Evolutionary conservation across 73 alveolate genomes (phyloP), one percentile per base, ranked within the genome.

Genomic region (Strombidium stylifer): DNA sequence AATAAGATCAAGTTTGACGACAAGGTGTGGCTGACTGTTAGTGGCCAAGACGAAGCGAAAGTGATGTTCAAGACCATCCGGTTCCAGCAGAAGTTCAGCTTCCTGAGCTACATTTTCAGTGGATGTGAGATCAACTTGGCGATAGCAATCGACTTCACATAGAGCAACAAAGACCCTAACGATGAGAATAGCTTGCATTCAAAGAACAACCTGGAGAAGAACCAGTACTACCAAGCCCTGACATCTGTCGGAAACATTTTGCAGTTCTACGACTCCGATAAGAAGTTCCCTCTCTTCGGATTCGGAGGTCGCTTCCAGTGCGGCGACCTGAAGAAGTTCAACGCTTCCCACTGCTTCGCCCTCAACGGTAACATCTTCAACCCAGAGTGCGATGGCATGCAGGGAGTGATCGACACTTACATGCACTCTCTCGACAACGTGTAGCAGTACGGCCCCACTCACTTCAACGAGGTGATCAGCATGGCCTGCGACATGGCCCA

Each of bases 401-500:
- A 83, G 19, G 97, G 90, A 23, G 86, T 96, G 1, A 77, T 93
- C 2, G 80, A 87, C 36, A 73, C 67, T 19, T 96, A 96, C 73
- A 74, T 82, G 62, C 54, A 85, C 59, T 83, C 92, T 14, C 26
- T 94, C 34, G 31, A 26, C 16, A 52, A 50, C 1, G 79, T 93
- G 0, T 27, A 55, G 0, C 74, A 91, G 27, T 91, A 87, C 74
- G 99, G 99, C 0, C 99, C 99, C 2, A 93, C 99, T 0, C 53
- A 73, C 60, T 95, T 95, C 70, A 34, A 62, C 21, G 59, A 53
- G 4, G 50, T 67, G 24, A 15, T 78, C 10, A 68, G 46, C 34
- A 24, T 34, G 53, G 20, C 58, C 32, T 62, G 23, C 0, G 73
- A 74, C n/a, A 34, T 78, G 64, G 55, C 83, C 14, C 68, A 54